These are phyloP conservation scores for Emergomyces africanus DNA, from an alignment of 2,329 filamentous ascomycete species.

Conservation along the genomic window DNA sequence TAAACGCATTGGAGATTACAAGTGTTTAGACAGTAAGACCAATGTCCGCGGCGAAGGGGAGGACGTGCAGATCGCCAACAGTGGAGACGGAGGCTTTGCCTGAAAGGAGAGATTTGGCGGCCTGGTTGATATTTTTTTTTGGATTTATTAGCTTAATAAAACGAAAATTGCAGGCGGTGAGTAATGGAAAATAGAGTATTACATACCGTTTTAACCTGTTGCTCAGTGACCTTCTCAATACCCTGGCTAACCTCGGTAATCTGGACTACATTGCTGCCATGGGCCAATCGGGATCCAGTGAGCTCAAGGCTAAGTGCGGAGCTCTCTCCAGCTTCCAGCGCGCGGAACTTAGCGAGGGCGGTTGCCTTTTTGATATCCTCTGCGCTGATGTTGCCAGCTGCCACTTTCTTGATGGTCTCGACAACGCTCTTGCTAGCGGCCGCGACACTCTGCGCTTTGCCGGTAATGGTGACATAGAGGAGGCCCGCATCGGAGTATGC, in stretches of 20 bases:
- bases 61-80: conserved; percentile 79
- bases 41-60: conserved; percentile 89
- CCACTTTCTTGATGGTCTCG: conserved; percentile 69
- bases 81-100: conserved; percentile 79
- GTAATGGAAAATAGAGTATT: not conserved
- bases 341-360: conserved; percentile 85
- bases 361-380: conserved; percentile 88
- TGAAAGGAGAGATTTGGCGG: conserved; percentile 75
- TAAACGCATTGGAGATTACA: not conserved
- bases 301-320: conserved; percentile 65
- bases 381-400: conserved; percentile 59
- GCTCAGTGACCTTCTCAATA: conserved; percentile 67
- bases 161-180: not conserved
- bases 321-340: conserved; percentile 69
- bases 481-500: conserved; percentile 93
- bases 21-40: conserved; percentile 77
- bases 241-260: conserved; percentile 65
- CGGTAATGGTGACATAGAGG: conserved; percentile 67
- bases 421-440: conserved; percentile 64
- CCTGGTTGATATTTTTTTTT: conserved; percentile 43
- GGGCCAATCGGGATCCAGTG: conserved; percentile 72
- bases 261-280: conserved; percentile 71
- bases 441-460: conserved; percentile 58
- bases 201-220: conserved; percentile 76
- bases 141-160: conserved; percentile 15